phyloP scores from a whole-genome alignment of 1,284 basidiomycete genomes.

The Ceratobasidium sp. region DNA sequence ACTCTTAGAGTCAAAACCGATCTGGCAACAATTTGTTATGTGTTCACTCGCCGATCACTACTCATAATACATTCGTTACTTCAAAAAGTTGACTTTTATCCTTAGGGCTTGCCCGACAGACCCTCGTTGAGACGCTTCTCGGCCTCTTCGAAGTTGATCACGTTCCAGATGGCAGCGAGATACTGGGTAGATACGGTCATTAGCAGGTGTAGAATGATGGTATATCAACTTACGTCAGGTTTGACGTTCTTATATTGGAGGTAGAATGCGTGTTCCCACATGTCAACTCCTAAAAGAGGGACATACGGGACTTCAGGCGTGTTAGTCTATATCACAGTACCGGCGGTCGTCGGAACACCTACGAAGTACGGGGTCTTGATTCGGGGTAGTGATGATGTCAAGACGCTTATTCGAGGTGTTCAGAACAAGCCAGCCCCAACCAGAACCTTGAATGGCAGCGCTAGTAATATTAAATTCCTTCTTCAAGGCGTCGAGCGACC shows the following conservation, averaged over 20 bases:
- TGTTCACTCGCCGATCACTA: background rate
- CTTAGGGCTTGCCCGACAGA: conserved; percentile 31
- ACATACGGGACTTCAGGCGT: conserved; percentile 61
- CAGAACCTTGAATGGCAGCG: conserved; percentile 96
- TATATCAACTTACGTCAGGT: conserved; percentile 66
- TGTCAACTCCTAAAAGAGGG: conserved; percentile 90
- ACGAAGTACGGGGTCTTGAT: conserved; percentile 89
- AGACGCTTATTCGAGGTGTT: conserved; percentile 5
- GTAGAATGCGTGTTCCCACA: conserved; percentile 84
- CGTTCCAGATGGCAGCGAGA: conserved; percentile 84
- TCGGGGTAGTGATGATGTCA: conserved; percentile 74
- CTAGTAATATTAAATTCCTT: conserved; percentile 85
- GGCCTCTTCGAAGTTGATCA: conserved; percentile 87
- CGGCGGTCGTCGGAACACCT: background rate
- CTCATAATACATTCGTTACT: conserved; percentile 16
- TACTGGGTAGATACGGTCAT: conserved; percentile 64
- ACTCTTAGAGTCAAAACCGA: too few species aligned
- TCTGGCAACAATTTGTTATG: too few species aligned
- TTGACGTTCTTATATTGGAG: conserved; percentile 88
- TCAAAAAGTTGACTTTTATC: background rate
- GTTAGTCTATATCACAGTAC: background rate
- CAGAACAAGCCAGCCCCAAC: conserved; percentile 96
- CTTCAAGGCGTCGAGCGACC: conserved; percentile 80
- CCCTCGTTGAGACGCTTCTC: conserved; percentile 72
- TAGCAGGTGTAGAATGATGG: background rate